Evolutionary conservation across 164 flowering plant genomes (phyloP), one percentile per base, ranked within the genome.

Genomic region (Nelumbo lutea): DNA sequence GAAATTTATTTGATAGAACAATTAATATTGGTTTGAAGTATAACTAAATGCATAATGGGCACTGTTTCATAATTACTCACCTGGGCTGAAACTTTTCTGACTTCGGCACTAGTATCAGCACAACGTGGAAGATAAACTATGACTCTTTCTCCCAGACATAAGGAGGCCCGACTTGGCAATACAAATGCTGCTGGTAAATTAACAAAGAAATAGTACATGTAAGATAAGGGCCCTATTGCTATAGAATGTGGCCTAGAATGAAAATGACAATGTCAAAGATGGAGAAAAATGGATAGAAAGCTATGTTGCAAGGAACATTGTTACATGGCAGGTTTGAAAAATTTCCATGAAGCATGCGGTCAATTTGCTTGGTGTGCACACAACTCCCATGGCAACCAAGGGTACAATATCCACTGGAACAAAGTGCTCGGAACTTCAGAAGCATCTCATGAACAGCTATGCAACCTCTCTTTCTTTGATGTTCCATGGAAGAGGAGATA

Each of bases 101-200:
- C 92, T 85, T 88, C 95, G 69, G 98, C 79, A 75, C 84, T 82
- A 9, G 90, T 79, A 79, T 96, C 99, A 14, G 98, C 98, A 87
- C 98, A 96, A 55, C 98, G 97, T 68, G 99, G 95, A 76, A 96
- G 96, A 81, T 96, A 96, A 58, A 79, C 74, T 44, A 89, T 86
- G 50, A 90, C 85, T 73, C 99, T 88, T 64, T 96, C 95, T 43
- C 99, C 99, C 62, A 92, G 68, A 68, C 80, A 83, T 71, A 96
- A 79, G 63, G 97, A 85, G 53, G 83, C 94, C 68, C 98, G 95
- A 83, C 87, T 93, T 71, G 99, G 98, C 77, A 93, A 79, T 42
- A 85, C 80, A 85, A 79, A 93, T 59, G 87, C 87, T 71, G 90
- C 99, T 90, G 88, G 64, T 14, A 64, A 42, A 65, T 44, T 13